These are phyloP conservation scores for Protea cynaroides DNA, from an alignment of 164 flowering plant species.

Conservation along the genomic window DNA sequence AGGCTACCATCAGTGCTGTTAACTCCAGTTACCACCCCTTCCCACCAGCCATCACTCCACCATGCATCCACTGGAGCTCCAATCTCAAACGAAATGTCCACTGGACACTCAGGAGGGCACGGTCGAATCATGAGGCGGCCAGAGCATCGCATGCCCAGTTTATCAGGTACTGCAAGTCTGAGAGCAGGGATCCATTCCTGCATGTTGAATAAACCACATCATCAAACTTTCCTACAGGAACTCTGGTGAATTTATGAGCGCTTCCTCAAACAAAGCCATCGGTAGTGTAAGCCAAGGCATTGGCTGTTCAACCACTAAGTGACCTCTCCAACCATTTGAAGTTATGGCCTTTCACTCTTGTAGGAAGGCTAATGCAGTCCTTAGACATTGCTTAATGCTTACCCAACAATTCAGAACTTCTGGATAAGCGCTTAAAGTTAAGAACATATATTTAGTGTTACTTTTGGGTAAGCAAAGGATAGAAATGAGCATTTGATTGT, in stretches of 20 bases:
- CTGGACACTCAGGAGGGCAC: constrained; percentile 24
- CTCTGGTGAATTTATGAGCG: background rate
- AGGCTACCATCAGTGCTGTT: constrained; percentile 27
- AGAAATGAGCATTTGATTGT: too few relatives aligned
- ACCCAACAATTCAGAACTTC: too few relatives aligned
- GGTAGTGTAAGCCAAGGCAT: too few relatives aligned
- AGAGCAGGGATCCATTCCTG: constrained; percentile 90
- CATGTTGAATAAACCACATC: background rate
- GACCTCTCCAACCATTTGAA: too few relatives aligned
- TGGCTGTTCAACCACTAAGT: too few relatives aligned
- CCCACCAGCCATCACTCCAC: constrained; percentile 99
- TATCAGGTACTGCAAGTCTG: constrained; percentile 66
- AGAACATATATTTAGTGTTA: too few relatives aligned
- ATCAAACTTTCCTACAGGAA: background rate
- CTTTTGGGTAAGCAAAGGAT: too few relatives aligned
- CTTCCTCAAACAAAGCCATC: too few relatives aligned
- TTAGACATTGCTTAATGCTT: too few relatives aligned
- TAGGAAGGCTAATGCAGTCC: too few relatives aligned
- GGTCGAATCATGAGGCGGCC: constrained; percentile 80
- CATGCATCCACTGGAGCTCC: constrained; percentile 91
- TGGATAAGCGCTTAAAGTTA: too few relatives aligned
- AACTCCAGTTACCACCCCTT: constrained; percentile 64
- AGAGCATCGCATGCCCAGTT: constrained; percentile 75
- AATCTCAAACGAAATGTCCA: constrained; percentile 29
- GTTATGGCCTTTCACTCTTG: too few relatives aligned